These are phyloP conservation scores for Debaryomycetaceae sp. DNA, from an alignment of 1,139 yeast species.

Conservation along the genomic window DNA sequence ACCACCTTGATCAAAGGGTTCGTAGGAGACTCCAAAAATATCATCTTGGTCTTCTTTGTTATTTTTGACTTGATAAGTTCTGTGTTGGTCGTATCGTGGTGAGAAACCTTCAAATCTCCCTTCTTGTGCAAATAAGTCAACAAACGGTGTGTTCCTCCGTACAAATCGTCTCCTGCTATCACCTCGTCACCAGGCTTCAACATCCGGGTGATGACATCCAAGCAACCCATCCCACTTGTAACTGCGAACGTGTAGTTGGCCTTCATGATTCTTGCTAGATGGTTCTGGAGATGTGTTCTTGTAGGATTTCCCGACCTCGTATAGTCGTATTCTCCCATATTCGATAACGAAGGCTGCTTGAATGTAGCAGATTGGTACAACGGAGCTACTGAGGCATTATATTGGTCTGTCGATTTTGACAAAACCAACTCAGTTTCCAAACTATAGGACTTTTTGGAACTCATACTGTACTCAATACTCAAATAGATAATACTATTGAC, in stretches of 20 bases:
- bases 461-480: conserved; percentile 9
- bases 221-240: conserved; percentile 88
- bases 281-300: conserved; percentile 73
- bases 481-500: not conserved
- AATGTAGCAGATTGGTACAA: conserved; percentile 92
- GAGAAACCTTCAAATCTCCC: conserved; percentile 68
- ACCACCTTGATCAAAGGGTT: conserved; percentile 88
- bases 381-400: conserved; percentile 83
- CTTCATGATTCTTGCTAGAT: conserved; percentile 71
- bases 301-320: conserved; percentile 96
- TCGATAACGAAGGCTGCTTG: conserved; percentile 70
- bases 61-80: conserved; percentile 55
- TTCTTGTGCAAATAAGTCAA: conserved; percentile 67
- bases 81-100: conserved; percentile 78
- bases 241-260: conserved; percentile 77
- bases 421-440: conserved; percentile 76
- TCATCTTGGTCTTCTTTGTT: conserved; percentile 59
- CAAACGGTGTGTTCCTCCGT: conserved; percentile 89
- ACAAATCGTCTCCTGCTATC: conserved; percentile 88
- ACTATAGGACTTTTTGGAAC: conserved; percentile 34
- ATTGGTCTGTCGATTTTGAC: conserved; percentile 64
- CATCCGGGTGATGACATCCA: conserved; percentile 76
- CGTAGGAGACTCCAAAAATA: conserved; percentile 85
- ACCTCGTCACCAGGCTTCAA: conserved; percentile 79
- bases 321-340: conserved; percentile 86